These are phyloP conservation scores for Hyaloscypha variabilis DNA, from an alignment of 495 filamentous ascomycete species.

Conservation along the genomic window DNA sequence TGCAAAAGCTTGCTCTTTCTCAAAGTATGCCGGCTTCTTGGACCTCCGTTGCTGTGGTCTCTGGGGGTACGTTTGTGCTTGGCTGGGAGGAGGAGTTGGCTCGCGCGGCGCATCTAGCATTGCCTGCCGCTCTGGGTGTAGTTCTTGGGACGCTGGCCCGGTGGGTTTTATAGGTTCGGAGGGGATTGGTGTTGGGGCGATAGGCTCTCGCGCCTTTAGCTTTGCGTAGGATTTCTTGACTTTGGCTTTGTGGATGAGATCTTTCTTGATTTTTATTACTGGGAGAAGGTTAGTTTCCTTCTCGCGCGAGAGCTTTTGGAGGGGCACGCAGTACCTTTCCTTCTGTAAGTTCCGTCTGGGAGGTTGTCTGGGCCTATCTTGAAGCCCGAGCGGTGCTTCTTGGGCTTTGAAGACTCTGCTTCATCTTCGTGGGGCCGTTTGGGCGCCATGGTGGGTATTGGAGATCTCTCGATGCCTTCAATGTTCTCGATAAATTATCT, in stretches of 20 bases:
- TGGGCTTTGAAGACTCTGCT: conserved; percentile 38
- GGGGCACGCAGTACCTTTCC: conserved; percentile 66
- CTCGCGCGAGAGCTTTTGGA: background rate
- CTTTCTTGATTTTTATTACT: conserved; percentile 92
- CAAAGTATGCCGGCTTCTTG: conserved; percentile 69
- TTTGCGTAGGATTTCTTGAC: conserved; percentile 93
- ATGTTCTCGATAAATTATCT: background rate
- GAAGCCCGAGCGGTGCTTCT: conserved; percentile 56
- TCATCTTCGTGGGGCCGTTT: conserved; percentile 63
- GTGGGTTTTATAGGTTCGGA: conserved; percentile 2
- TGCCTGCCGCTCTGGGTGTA: conserved; percentile 74
- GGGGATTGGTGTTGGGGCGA: conserved; percentile 24
- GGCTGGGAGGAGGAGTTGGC: conserved; percentile 27
- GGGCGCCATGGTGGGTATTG: conserved; percentile 57
- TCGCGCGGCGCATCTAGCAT: conserved; percentile 57
- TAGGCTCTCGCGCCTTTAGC: conserved; percentile 61
- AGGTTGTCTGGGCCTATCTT: conserved; percentile 89
- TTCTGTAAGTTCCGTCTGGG: conserved; percentile 87
- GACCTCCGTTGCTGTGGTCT: conserved; percentile 30
- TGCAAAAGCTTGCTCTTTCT: conserved; percentile 74
- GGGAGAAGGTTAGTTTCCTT: conserved; percentile 15
- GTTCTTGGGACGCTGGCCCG: conserved; percentile 45
- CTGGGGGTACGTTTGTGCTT: conserved; percentile 3
- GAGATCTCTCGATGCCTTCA: background rate
- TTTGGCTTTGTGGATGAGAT: conserved; percentile 91